Percentiles rank a stretch among this genome's conserved stretches.
These are phyloP conservation scores for Echinochloa phyllopogon DNA, from an alignment of 176 grass and related monocot genomes.

Conservation along the genomic window DNA sequence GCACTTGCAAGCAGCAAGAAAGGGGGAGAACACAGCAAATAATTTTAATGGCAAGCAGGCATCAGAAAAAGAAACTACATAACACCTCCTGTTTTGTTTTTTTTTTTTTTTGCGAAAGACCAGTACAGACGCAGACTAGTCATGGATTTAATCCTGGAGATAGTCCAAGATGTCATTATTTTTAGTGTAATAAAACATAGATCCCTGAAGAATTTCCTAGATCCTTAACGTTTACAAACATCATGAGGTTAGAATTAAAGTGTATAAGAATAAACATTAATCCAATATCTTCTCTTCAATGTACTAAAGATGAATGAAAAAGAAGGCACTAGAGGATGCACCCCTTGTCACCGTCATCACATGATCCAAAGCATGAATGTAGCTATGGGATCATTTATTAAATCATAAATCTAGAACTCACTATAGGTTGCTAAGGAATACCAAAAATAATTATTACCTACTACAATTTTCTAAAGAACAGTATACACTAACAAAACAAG, in stretches of 20 bases:
- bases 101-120: no score
- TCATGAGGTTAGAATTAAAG: background rate
- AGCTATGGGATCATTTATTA: background rate
- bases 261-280: background rate
- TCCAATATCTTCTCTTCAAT: background rate
- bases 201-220: background rate
- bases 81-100: no score
- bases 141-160: background rate
- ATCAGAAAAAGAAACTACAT: background rate
- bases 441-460: constrained; percentile 3
- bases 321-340: background rate
- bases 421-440: constrained; percentile 9
- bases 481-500: constrained; percentile 14
- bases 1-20: background rate
- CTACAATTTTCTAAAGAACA: constrained; percentile 2
- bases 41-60: background rate
- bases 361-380: background rate
- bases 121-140: background rate
- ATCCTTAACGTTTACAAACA: background rate
- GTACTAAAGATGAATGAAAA: background rate
- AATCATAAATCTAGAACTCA: constrained; percentile 1
- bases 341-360: background rate
- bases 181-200: background rate
- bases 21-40: background rate
- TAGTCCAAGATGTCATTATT: background rate